Evolutionary conservation across 1,284 basidiomycete species (phyloP), one percentile per base, ranked within the genome.

Genomic region (Schizophyllum amplum): DNA sequence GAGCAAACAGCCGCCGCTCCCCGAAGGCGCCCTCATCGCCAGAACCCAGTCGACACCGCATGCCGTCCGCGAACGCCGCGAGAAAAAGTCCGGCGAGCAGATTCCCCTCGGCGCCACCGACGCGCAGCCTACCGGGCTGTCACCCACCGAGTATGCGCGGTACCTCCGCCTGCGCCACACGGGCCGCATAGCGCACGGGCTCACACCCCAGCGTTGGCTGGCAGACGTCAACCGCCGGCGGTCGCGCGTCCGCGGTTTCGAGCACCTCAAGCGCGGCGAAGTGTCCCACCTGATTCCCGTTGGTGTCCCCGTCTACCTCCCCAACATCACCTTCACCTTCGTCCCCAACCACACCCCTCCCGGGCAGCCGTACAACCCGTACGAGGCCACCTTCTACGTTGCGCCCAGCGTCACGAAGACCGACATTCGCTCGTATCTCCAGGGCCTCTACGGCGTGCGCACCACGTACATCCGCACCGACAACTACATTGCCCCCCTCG

Each of bases 401-500:
- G 84, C 89, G 1, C 86, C 85, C 58, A 85, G 83, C 55, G 80
- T 96, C 73, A 96, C 93, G 57, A 98, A 98, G 75, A 92, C 88
- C 61, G 92, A 94, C 71, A 76, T 98, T 27, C 86, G 93, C 51
- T 89, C 89, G 2, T 96, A 97, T 71, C 82, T 98, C 25, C 73
- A 75, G 42, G 79, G 92, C 24, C 82, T 90, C 49, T 98, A 98
- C 67, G 91, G 90, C 61, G 86, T 97, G 47, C 77, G 86, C 65
- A 87, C 88, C 56, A 97, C 94, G 6, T 98, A 95, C 72, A 92
- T 96, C 62, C 91, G 94, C 47, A 97, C 94, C 17, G 90, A 90
- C 75, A 90, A 92, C 73, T 94, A 93, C 67, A 75, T 86, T 59
- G 82, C 83, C 0, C 79, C 83, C 23, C 63, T 85, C 13, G 69